A percentile compares a stretch with the other conserved stretches of the same genome.
Conservation (phyloP, 2,329 filamentous ascomycete genomes). For the Sphaceloma murrayae region DNA sequence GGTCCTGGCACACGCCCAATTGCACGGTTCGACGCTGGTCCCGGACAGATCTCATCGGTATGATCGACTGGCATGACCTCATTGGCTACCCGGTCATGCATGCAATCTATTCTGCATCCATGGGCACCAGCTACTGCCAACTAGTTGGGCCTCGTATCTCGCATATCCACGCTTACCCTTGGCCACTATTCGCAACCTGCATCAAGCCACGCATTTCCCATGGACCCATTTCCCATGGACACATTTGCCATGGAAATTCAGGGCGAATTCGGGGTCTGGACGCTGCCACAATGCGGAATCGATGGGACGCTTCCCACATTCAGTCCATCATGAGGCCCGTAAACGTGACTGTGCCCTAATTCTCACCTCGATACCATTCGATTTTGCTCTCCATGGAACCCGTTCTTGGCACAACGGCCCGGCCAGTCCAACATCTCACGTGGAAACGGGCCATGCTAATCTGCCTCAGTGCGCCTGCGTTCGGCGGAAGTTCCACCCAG, state of each 20-base stretch:
- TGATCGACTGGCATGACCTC: slow-evolving; percentile 10
- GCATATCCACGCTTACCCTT: no score
- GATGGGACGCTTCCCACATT: no score
- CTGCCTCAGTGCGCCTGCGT: slow-evolving; percentile 1
- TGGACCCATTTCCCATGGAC: no score
- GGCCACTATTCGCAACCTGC: not conserved
- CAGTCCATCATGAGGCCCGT: no score
- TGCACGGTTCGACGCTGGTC: not conserved
- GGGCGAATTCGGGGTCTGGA: slow-evolving; percentile 13
- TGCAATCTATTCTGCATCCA: not conserved
- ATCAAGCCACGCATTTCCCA: slow-evolving; percentile 6
- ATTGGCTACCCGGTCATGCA: slow-evolving; percentile 11
- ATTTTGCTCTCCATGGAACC: slow-evolving; percentile 5
- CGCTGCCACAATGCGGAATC: no score
- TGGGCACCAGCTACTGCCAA: not conserved
- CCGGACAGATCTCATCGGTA: slow-evolving; percentile 9
- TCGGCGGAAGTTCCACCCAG: slow-evolving; percentile 14
- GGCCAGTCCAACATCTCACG: slow-evolving; percentile 11
- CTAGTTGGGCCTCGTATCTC: not conserved
- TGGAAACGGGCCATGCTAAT: no score
- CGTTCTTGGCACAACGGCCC: slow-evolving; percentile 13
- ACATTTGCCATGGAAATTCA: not conserved
- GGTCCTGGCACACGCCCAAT: not conserved
- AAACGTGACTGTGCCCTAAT: no score
- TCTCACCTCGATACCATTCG: no score